Conservation (phyloP, 140 eudicot genomes). For the Oenanthe javanica region DNA sequence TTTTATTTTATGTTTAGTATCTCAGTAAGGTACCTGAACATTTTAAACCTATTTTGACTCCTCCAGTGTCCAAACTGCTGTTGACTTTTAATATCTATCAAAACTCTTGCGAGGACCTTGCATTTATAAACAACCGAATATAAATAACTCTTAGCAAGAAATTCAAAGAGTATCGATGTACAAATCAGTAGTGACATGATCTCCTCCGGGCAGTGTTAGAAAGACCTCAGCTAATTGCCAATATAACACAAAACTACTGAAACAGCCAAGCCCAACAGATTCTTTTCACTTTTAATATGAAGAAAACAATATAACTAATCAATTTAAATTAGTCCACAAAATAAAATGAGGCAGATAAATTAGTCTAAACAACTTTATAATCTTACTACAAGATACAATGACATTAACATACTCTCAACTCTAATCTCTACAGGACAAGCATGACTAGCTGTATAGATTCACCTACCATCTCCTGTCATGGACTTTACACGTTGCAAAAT, state of each 20-base stretch:
- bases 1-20: no score
- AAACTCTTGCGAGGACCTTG: no score
- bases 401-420: neutral
- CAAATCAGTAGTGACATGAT: no score
- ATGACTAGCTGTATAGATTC: neutral
- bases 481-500: slow-evolving; percentile 62
- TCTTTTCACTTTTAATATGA: neutral
- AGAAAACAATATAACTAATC: neutral
- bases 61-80: no score
- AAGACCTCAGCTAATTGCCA: neutral
- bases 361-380: neutral
- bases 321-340: neutral
- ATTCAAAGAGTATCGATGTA: no score
- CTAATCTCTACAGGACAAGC: neutral
- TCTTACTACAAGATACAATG: neutral
- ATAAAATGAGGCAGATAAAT: neutral
- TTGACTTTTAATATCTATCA: no score
- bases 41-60: no score
- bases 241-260: neutral
- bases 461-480: slow-evolving; percentile 22
- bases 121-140: no score
- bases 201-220: no score
- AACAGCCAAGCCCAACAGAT: neutral
- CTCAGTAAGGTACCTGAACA: no score
- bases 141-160: no score